phyloP scores from a whole-genome alignment of 495 filamentous ascomycete genomes.

The Physcia stellaris region DNA sequence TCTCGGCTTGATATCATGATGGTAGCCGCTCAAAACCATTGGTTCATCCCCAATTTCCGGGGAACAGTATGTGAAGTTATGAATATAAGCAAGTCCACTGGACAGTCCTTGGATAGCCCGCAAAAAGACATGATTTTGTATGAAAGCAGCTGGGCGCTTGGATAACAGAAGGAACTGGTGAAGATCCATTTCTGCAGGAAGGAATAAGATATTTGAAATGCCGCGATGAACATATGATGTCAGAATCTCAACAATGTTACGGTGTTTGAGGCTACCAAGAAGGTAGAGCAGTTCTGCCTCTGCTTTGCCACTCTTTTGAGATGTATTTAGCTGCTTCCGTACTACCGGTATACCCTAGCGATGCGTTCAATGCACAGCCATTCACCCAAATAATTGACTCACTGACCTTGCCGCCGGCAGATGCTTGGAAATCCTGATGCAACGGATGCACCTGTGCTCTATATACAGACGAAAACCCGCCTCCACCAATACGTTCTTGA shows the following conservation, averaged over 20 bases:
- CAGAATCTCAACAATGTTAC: conserved; percentile 9
- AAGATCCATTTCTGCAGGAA: conserved; percentile 7
- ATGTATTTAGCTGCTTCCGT: not conserved
- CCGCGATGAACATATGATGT: conserved; percentile 10
- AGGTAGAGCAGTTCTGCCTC: not conserved
- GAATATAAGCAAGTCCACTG: not conserved
- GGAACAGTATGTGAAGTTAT: conserved; percentile 1
- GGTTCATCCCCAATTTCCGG: no score
- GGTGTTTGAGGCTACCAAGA: conserved; percentile 3
- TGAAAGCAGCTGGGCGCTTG: not conserved
- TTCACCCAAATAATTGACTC: not conserved
- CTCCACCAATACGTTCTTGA: not conserved
- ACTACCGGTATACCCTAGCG: not conserved
- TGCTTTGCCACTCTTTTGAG: not conserved
- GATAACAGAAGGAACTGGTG: not conserved
- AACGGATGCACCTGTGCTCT: not conserved
- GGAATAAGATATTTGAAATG: conserved; percentile 10
- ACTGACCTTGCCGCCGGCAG: not conserved
- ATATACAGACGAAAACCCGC: not conserved
- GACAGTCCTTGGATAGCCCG: not conserved
- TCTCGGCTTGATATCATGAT: conserved; percentile 13
- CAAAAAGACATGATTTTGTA: not conserved
- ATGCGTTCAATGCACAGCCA: not conserved
- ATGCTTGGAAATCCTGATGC: not conserved
- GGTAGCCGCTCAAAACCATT: conserved; percentile 10